These are phyloP conservation scores for Flaveria trinervia DNA, from an alignment of 129 eudicot genomes.

Conservation along the genomic window DNA sequence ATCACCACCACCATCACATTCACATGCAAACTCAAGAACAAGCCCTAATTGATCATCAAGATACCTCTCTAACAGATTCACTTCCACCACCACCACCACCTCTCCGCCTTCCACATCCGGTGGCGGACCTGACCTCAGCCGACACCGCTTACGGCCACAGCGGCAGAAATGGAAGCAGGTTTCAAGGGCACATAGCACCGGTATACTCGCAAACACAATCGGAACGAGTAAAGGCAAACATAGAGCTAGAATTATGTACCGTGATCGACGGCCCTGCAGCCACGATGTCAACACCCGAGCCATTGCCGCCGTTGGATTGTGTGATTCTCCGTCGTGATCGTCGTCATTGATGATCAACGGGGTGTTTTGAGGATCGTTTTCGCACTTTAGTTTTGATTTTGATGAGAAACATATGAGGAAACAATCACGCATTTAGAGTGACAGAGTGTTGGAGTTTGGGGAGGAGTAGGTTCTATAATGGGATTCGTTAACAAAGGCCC, in stretches of 20 bases:
- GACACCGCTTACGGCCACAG: constrained; percentile 19
- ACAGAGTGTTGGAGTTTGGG: constrained; percentile 10
- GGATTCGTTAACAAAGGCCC: neutral
- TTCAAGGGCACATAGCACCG: constrained; percentile 39
- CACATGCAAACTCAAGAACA: constrained; percentile 45
- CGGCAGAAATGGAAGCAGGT: constrained; percentile 30
- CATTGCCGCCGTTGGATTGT: constrained; percentile 32
- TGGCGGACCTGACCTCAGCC: constrained; percentile 24
- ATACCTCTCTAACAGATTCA: constrained; percentile 52
- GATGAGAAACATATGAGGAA: constrained; percentile 22
- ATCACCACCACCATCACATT: constrained; percentile 35
- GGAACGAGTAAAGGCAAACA: constrained; percentile 58
- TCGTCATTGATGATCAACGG: constrained; percentile 22
- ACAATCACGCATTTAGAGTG: constrained; percentile 24
- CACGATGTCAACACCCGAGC: constrained; percentile 43
- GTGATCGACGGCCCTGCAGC: constrained; percentile 37
- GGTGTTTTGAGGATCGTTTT: constrained; percentile 26
- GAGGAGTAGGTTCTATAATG: constrained; percentile 16
- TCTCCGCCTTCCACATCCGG: constrained; percentile 31
- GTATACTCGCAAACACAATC: constrained; percentile 35
- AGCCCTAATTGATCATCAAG: constrained; percentile 60
- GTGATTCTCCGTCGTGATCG: constrained; percentile 17
- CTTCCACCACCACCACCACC: constrained; percentile 37
- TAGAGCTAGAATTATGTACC: constrained; percentile 43
- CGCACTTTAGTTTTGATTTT: constrained; percentile 29